Evolutionary conservation across 257 asterid species (phyloP).

Genomic region (Eustoma russellianum): DNA sequence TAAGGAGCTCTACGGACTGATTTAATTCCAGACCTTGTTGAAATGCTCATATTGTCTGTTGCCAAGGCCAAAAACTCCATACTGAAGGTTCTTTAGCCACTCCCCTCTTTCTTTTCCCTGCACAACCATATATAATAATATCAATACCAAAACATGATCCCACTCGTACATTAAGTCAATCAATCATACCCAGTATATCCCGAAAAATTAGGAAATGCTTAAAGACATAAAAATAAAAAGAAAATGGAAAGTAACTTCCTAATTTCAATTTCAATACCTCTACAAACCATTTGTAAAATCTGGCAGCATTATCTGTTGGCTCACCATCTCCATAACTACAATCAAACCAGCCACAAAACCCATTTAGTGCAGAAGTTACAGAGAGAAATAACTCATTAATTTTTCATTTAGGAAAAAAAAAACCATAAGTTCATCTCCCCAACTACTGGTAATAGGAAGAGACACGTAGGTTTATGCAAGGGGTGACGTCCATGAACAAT

Average conservation of each 20-base stretch:
- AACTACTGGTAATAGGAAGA: too few species aligned
- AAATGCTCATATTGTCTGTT: conserved; percentile 99
- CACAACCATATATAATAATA: conserved; percentile 7
- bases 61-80: conserved; percentile 96
- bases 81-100: conserved; percentile 67
- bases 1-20: neutral
- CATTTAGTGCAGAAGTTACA: neutral
- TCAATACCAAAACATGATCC: conserved; percentile 13
- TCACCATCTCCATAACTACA: conserved; percentile 98
- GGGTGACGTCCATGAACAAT: conserved; percentile 4
- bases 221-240: too few species aligned
- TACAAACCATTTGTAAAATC: conserved; percentile 88
- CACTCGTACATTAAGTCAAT: conserved; percentile 1
- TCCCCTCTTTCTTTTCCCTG: conserved; percentile 81
- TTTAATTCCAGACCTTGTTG: conserved; percentile 57
- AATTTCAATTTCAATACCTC: conserved; percentile 41
- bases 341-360: conserved; percentile 40
- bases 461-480: too few species aligned
- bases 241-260: neutral
- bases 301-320: conserved; percentile 98
- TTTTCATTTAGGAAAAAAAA: neutral
- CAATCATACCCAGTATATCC: too few species aligned
- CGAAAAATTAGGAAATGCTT: too few species aligned
- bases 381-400: neutral
- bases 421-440: neutral